phyloP scores from a whole-genome alignment of 2,329 filamentous ascomycete species.

The Leptographium flavum region DNA sequence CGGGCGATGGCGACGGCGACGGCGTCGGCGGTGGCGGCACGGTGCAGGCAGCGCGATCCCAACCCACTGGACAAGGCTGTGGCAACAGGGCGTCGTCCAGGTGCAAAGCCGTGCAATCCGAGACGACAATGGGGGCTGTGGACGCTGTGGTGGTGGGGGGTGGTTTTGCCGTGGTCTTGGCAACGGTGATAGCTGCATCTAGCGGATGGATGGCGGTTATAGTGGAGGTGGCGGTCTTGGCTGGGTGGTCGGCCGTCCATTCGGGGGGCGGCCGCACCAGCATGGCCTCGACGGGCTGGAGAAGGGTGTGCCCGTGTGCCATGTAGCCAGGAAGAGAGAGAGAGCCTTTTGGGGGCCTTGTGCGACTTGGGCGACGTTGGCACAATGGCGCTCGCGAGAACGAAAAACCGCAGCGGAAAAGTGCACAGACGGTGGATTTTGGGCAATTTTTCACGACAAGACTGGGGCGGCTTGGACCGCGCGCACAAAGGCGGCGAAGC shows the following conservation, averaged over 20 bases:
- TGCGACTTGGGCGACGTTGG: too few species aligned
- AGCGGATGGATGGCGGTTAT: not conserved
- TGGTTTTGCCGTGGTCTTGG: not conserved
- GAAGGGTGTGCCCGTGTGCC: not conserved
- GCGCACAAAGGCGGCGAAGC: too few species aligned
- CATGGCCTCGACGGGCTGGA: not conserved
- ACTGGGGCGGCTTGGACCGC: too few species aligned
- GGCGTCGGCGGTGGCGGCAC: not conserved
- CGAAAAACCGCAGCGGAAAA: too few species aligned
- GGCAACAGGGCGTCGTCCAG: not conserved
- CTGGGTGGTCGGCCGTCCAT: not conserved
- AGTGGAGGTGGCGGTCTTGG: not conserved
- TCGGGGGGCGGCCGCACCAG: not conserved
- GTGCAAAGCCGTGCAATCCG: not conserved
- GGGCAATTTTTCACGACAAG: too few species aligned
- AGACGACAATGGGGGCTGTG: not conserved
- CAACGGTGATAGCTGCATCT: not conserved
- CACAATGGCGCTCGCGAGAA: too few species aligned
- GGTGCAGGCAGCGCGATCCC: not conserved
- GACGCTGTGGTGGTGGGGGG: not conserved
- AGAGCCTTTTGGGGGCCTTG: too few species aligned
- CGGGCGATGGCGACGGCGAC: not conserved
- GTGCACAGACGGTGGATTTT: too few species aligned
- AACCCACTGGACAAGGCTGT: too few species aligned
- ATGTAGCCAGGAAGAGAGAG: too few species aligned